These are phyloP conservation scores for Fusarium sp. DNA, from an alignment of 2,329 filamentous ascomycete genomes.

Conservation along the genomic window DNA sequence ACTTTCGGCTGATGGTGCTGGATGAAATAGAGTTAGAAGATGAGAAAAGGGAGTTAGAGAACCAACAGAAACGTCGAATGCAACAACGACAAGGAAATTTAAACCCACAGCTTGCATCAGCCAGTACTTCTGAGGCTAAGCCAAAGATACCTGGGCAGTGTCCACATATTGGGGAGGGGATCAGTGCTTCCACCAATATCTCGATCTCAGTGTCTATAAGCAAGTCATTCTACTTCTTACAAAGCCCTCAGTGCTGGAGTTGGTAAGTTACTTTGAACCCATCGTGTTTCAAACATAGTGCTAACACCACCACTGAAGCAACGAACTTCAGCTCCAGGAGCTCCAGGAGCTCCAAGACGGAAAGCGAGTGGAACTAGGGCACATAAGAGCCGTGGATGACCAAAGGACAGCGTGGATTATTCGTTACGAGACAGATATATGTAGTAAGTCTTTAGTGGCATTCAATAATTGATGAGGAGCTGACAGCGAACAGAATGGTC, in stretches of 20 bases:
- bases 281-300: accelerated
- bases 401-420: background rate
- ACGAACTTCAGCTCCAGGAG: background rate
- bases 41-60: background rate
- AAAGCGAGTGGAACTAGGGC: background rate
- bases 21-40: background rate
- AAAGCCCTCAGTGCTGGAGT: background rate
- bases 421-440: background rate
- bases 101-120: background rate
- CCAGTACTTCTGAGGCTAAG: background rate
- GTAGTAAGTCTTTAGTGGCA: background rate
- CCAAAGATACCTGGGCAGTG: background rate
- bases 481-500: background rate
- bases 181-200: background rate
- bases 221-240: background rate
- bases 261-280: background rate
- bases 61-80: background rate
- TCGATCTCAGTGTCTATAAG: background rate
- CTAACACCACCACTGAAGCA: background rate
- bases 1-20: background rate
- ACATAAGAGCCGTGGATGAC: background rate
- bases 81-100: background rate
- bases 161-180: background rate
- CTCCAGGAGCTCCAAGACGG: background rate
- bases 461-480: background rate